phyloP scores from a whole-genome alignment of 2,329 filamentous ascomycete species.

The Aspergillus sp. region DNA sequence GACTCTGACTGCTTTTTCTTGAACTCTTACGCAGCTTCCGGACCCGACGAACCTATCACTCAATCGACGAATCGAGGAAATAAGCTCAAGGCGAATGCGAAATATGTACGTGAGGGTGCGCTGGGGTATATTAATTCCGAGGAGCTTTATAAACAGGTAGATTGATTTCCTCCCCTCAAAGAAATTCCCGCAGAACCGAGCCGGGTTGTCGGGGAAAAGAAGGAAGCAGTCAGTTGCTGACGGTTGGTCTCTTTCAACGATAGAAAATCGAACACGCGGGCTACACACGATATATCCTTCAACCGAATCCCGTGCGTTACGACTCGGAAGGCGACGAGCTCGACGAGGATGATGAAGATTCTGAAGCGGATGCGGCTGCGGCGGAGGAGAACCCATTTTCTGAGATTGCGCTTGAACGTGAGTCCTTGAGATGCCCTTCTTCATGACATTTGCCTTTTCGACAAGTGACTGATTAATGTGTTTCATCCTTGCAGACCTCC shows the following conservation, averaged over 20 bases:
- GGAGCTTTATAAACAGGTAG: conserved; percentile 49
- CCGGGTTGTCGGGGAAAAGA: neutral
- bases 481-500: conserved; percentile 38
- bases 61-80: conserved; percentile 53
- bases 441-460: neutral
- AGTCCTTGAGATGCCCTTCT: conserved; percentile 10
- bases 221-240: neutral
- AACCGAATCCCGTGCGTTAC: conserved; percentile 51
- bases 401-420: conserved; percentile 50
- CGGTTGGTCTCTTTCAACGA: neutral
- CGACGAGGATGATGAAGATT: conserved; percentile 50
- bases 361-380: conserved; percentile 50
- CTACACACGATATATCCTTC: conserved; percentile 52
- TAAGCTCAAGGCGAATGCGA: conserved; percentile 52
- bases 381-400: conserved; percentile 55
- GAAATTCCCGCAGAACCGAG: neutral
- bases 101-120: conserved; percentile 48
- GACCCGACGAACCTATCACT: conserved; percentile 46
- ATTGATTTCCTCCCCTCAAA: conserved; percentile 4
- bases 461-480: conserved; percentile 5
- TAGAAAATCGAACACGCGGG: conserved; percentile 56
- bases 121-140: conserved; percentile 45
- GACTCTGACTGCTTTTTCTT: conserved; percentile 4
- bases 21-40: conserved; percentile 21
- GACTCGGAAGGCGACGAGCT: conserved; percentile 58